Evolutionary conservation across 805 yeast genomes (phyloP).

Genomic region (Monosporozyma yasuniensis): DNA sequence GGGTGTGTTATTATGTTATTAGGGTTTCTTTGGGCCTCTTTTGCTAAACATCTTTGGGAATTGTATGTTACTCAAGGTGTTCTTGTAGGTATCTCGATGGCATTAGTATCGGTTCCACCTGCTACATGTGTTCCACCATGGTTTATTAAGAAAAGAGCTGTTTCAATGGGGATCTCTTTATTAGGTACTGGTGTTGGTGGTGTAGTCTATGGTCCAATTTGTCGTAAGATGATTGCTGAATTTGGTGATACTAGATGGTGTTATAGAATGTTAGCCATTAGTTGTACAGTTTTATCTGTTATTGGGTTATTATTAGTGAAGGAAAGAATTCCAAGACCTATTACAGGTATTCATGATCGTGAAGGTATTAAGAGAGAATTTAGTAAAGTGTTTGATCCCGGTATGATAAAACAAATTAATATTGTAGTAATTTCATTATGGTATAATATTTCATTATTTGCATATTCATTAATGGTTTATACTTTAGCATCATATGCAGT

Average conservation of each 20-base stretch:
- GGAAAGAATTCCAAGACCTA: slow-evolving; percentile 35
- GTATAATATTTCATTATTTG: slow-evolving; percentile 31
- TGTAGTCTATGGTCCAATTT: slow-evolving; percentile 33
- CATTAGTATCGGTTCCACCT: slow-evolving; percentile 50
- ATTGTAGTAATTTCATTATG: slow-evolving; percentile 32
- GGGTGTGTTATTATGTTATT: slow-evolving; percentile 48
- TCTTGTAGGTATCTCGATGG: slow-evolving; percentile 43
- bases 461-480: slow-evolving; percentile 38
- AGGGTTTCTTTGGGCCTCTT: slow-evolving; percentile 53
- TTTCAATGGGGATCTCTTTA: slow-evolving; percentile 42
- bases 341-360: slow-evolving; percentile 20
- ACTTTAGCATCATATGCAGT: slow-evolving; percentile 41
- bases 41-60: slow-evolving; percentile 54
- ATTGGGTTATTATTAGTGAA: slow-evolving; percentile 37
- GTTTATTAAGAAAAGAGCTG: slow-evolving; percentile 54
- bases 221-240: slow-evolving; percentile 33
- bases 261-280: slow-evolving; percentile 36
- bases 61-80: slow-evolving; percentile 61
- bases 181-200: slow-evolving; percentile 50
- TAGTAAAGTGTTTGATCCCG: slow-evolving; percentile 30
- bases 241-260: slow-evolving; percentile 39
- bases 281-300: slow-evolving; percentile 31
- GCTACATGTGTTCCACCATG: slow-evolving; percentile 57
- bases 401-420: slow-evolving; percentile 26
- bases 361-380: slow-evolving; percentile 13